Base-by-base conservation (phyloP, 805 yeast genomes). In the Spathaspora gorwiae region DNA sequence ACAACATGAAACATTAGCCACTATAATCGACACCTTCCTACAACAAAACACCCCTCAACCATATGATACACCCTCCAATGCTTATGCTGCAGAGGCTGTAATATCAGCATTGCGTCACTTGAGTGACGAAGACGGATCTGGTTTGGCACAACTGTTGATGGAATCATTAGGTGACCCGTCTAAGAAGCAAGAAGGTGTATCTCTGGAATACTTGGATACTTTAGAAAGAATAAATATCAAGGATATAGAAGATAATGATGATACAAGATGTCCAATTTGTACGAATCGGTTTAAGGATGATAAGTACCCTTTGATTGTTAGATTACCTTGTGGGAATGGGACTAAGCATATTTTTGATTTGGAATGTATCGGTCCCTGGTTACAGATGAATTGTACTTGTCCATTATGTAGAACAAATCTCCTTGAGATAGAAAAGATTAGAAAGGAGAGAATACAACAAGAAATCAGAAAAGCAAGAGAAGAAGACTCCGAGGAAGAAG, bases 291-390 rank as follows among this genome's bases (percentile, higher is more conserved):
- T 80, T 55, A 67, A 76, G 3, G 84, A 81, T 31, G 95, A 89
- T 58, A 70, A 80, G 39, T 83, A 84, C 55, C 96, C 97, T 2
- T 67, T 90, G 40, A 81, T 90, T 10, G 96, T 89, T 13, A 70
- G 76, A 53, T 70, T 90, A 26, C 83, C 84, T 6, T 90, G 98
- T 63, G 52, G 55, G 12, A 48, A 57, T 32, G 65, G 58, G 39
- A 39, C 44, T 10, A 75, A 70, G 33, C 98, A 90, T 62, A 75
- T 75, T 36, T 90, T 87, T 63, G 98, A 90, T 60, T 70, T 90
- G 51, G 97, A 92, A 53, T 90, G 97, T 61, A 81, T 92, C 34
- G 84, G 85, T 0, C 94, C 95, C 0, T 90, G 98, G 98, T 70
- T 92, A 43, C 78, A 80, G 50, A 69, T 81, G 42, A 80, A 84